A percentile compares a stretch with the other conserved stretches of the same genome.
These are phyloP conservation scores for Boletales sp. DNA, from an alignment of 768 basidiomycete species.

Conservation along the genomic window DNA sequence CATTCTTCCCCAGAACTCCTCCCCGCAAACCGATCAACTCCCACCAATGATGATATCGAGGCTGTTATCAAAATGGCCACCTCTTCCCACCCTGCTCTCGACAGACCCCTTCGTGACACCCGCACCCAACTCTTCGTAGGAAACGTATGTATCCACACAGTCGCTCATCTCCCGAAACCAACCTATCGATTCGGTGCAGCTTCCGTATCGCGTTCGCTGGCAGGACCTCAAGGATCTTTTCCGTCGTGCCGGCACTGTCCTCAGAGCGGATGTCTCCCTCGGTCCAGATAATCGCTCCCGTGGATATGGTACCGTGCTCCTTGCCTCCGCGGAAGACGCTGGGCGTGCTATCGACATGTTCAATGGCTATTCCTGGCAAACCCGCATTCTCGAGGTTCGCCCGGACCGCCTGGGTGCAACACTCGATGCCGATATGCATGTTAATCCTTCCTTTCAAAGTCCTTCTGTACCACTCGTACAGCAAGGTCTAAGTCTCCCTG, in stretches of 20 bases:
- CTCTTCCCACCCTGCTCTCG: constrained; percentile 52
- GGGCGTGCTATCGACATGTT: constrained; percentile 93
- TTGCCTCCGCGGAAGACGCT: constrained; percentile 93
- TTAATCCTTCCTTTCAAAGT: constrained; percentile 10
- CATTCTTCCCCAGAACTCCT: constrained; percentile 8
- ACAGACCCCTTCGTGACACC: constrained; percentile 69
- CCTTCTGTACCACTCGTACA: constrained; percentile 19
- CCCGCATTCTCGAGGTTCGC: constrained; percentile 85
- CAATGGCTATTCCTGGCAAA: constrained; percentile 97
- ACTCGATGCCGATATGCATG: constrained; percentile 21
- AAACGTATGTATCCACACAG: constrained; percentile 58
- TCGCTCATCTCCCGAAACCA: background rate
- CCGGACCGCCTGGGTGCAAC: constrained; percentile 65
- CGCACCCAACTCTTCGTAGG: constrained; percentile 95
- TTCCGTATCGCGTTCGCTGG: constrained; percentile 97
- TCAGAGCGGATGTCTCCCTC: constrained; percentile 73
- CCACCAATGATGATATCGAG: constrained; percentile 84
- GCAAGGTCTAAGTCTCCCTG: constrained; percentile 13
- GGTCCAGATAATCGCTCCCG: constrained; percentile 89
- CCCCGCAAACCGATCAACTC: constrained; percentile 25
- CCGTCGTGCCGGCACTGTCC: constrained; percentile 87
- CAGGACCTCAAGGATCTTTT: constrained; percentile 99
- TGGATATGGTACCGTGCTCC: constrained; percentile 92
- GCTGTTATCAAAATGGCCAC: constrained; percentile 92
- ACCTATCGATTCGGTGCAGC: constrained; percentile 40